These are phyloP conservation scores for Citrus hindsii DNA, from an alignment of 345 rosid genomes.

Conservation along the genomic window DNA sequence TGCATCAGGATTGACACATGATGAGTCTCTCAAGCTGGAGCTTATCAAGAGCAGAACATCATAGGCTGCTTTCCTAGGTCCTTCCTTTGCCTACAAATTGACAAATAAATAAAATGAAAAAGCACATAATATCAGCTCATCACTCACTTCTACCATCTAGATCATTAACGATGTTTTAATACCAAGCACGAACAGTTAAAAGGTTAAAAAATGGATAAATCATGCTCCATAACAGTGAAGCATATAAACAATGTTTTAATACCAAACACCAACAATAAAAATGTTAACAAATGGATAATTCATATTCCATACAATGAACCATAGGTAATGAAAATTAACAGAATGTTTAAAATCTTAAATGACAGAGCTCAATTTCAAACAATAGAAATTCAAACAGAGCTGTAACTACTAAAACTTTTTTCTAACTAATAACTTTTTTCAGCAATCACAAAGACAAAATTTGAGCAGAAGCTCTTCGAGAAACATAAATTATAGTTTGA, in stretches of 20 bases:
- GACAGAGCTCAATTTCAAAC: neutral
- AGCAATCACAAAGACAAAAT: neutral
- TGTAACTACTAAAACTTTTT: neutral
- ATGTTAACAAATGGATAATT: neutral
- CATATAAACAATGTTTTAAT: neutral
- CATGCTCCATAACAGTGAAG: neutral
- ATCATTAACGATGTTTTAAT: neutral
- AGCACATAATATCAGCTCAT: conserved; percentile 4
- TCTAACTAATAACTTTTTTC: neutral
- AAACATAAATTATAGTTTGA: neutral
- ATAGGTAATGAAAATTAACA: neutral
- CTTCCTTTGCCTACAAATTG: conserved; percentile 63
- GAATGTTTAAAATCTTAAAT: neutral
- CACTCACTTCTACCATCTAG: neutral
- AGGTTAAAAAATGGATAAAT: neutral
- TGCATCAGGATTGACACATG: conserved; percentile 30
- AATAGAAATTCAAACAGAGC: neutral
- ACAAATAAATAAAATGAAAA: neutral
- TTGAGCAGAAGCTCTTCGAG: neutral
- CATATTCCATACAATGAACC: neutral
- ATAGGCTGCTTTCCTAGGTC: conserved; percentile 72
- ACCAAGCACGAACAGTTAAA: neutral
- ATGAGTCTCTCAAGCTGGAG: conserved; percentile 43
- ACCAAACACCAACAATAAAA: neutral
- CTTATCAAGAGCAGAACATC: conserved; percentile 62